Conservation (phyloP, 163 green algal genomes). For the Volvox carteri region DNA sequence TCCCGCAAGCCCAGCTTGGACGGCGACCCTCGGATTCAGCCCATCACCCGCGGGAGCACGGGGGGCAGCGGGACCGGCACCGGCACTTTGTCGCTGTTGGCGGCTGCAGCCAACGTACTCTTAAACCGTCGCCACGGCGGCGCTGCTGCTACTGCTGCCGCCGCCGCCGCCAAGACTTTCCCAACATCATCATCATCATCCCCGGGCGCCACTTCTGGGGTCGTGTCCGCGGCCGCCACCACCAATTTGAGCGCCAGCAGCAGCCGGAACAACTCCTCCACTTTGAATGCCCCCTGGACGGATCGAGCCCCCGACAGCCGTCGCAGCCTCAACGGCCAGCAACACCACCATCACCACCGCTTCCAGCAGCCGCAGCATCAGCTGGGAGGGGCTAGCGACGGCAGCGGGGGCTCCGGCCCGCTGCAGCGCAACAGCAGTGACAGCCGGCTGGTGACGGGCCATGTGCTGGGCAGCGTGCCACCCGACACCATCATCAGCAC, state of each 20-base stretch:
- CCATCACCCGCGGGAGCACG: background rate
- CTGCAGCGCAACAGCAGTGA: constrained; percentile 31
- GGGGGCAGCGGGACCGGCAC: background rate
- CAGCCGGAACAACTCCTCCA: background rate
- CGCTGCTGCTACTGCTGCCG: background rate
- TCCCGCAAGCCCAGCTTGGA: background rate
- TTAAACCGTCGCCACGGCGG: background rate
- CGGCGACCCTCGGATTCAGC: background rate
- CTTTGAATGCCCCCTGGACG: background rate
- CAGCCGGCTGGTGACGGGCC: constrained; percentile 28
- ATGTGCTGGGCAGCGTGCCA: constrained; percentile 14
- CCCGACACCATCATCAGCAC: constrained; percentile 28
- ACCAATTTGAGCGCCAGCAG: background rate
- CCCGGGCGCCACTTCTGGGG: background rate
- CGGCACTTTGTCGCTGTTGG: background rate
- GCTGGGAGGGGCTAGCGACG: background rate
- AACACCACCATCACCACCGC: background rate
- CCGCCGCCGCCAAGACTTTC: too few relatives aligned
- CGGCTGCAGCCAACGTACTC: background rate
- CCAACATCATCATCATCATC: too few relatives aligned
- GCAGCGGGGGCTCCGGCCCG: background rate
- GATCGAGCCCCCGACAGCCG: background rate
- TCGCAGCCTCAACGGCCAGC: constrained; percentile 10
- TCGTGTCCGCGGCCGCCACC: background rate
- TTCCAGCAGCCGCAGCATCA: too few relatives aligned